Conservation (phyloP, 2,329 filamentous ascomycete genomes). For the Phialemoniopsis sp. region DNA sequence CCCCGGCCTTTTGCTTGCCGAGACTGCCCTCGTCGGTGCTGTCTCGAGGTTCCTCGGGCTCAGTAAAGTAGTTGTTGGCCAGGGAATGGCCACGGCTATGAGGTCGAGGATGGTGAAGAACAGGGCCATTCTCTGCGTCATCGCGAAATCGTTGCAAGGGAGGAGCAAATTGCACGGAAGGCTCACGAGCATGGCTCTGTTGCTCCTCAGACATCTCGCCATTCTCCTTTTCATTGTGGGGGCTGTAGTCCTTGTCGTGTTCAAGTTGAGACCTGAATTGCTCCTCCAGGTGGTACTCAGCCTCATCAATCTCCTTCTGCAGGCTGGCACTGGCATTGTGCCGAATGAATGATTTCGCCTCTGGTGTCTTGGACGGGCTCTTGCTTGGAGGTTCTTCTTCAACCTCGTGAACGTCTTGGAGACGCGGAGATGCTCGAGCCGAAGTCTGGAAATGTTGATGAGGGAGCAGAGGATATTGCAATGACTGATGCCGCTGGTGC, state of each 20-base stretch:
- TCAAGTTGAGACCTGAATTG: slow-evolving; percentile 75
- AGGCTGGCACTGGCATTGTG: slow-evolving; percentile 75
- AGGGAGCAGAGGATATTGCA: slow-evolving; percentile 53
- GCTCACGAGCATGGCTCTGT: slow-evolving; percentile 33
- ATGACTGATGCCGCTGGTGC: slow-evolving; percentile 55
- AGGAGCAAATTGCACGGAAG: slow-evolving; percentile 42
- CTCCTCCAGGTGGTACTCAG: slow-evolving; percentile 80
- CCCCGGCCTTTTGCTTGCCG: slow-evolving; percentile 31
- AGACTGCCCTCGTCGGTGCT: slow-evolving; percentile 29
- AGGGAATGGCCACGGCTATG: slow-evolving; percentile 70
- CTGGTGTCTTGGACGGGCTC: slow-evolving; percentile 50
- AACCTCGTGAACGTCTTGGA: slow-evolving; percentile 71
- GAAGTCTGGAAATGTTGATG: slow-evolving; percentile 55
- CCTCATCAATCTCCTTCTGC: slow-evolving; percentile 80
- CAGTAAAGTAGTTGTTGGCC: slow-evolving; percentile 61
- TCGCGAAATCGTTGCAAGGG: slow-evolving; percentile 47
- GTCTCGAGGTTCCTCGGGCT: slow-evolving; percentile 43
- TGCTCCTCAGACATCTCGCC: slow-evolving; percentile 19
- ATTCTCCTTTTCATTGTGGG: slow-evolving; percentile 43
- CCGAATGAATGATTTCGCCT: slow-evolving; percentile 35
- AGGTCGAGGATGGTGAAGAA: slow-evolving; percentile 69
- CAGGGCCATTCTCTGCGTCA: slow-evolving; percentile 47
- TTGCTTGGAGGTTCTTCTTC: slow-evolving; percentile 58
- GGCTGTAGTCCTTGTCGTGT: slow-evolving; percentile 68
- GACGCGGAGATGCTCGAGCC: slow-evolving; percentile 51